Percentiles rank a stretch among this genome's conserved stretches.
Evolutionary conservation across 2,329 filamentous ascomycete species (phyloP).

Genomic region (Colletotrichum salicis): DNA sequence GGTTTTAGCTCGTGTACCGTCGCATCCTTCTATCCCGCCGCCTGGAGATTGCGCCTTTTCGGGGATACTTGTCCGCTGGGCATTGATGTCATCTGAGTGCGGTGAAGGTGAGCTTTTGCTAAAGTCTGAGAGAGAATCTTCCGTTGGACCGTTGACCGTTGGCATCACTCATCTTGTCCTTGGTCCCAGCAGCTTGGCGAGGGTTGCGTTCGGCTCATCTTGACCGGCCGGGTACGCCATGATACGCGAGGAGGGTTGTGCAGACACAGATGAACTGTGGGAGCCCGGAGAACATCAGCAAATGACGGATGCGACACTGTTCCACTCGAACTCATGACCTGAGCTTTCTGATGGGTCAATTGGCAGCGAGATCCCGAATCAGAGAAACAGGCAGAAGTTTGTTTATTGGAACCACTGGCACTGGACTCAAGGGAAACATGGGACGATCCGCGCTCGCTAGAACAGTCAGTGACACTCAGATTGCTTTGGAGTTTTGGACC

Average conservation of each 20-base stretch:
- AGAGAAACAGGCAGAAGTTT: not conserved
- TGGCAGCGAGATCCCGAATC: slow-evolving; percentile 10
- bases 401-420: not conserved
- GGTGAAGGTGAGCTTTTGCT: not conserved
- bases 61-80: not conserved
- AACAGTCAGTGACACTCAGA: too few species aligned
- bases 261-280: slow-evolving; percentile 29
- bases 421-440: too few species aligned
- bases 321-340: slow-evolving; percentile 18
- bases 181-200: slow-evolving; percentile 14
- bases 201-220: slow-evolving; percentile 1
- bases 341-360: slow-evolving; percentile 14
- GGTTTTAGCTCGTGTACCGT: slow-evolving; percentile 32
- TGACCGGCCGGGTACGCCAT: slow-evolving; percentile 6
- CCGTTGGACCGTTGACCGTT: not conserved
- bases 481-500: too few species aligned
- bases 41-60: slow-evolving; percentile 17
- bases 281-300: not conserved
- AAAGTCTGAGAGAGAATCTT: not conserved
- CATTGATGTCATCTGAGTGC: slow-evolving; percentile 29
- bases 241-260: not conserved
- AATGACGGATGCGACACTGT: slow-evolving; percentile 12
- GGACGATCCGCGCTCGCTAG: not conserved
- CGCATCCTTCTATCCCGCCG: slow-evolving; percentile 28
- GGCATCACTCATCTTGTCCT: not conserved